Evolutionary conservation across 371 early-diverging fungal genomes (phyloP), one percentile per base, ranked within the genome.

Genomic region (Rhizopus delemar): DNA sequence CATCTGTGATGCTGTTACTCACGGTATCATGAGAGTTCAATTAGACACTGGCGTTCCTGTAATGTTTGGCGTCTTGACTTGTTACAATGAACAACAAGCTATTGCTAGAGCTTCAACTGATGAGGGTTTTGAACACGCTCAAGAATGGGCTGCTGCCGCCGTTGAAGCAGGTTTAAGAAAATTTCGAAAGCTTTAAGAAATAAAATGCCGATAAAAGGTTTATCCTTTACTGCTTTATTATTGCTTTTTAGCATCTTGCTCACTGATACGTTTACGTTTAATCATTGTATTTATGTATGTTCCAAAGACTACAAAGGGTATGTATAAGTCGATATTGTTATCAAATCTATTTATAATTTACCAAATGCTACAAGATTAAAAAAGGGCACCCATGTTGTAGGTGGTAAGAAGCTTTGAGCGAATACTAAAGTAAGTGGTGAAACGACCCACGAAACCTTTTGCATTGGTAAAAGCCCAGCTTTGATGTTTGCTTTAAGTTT

Each of bases 51-150:
- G 86, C 3, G 83, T 88, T 2, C 99, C 99, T 33, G 91, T 93
- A 49, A 86, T 98, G 59, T 96, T 98, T 81, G 99, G 99, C 29
- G 94, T 98, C 28, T 74, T 98, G 65, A 96, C 99, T 13, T 97
- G 97, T 70, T 74, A 95, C 58, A 91, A 80, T 46, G 96, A 97
- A 52, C 91, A 94, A 29, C 98, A 98, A 79, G 98, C 95, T 4
- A 76, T 89, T 74, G 84, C 80, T 61, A 77, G 97, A 31, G 85
- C 95, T 3, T 95, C 93, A 2, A 72, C 77, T 31, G 68, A 77
- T 16, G 78, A 85, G 51, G 90, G 90, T 6, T 95, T 94, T 75
- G 95, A 95, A 78, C 98, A 98, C 70, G 97, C 97, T 33, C 71
- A 81, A 48, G 97, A 97, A 69, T 98, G 97, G 97, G 98, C 90